These are phyloP conservation scores for Rhizopus stolonifer DNA, from an alignment of 371 early-diverging fungal genomes.

Conservation along the genomic window DNA sequence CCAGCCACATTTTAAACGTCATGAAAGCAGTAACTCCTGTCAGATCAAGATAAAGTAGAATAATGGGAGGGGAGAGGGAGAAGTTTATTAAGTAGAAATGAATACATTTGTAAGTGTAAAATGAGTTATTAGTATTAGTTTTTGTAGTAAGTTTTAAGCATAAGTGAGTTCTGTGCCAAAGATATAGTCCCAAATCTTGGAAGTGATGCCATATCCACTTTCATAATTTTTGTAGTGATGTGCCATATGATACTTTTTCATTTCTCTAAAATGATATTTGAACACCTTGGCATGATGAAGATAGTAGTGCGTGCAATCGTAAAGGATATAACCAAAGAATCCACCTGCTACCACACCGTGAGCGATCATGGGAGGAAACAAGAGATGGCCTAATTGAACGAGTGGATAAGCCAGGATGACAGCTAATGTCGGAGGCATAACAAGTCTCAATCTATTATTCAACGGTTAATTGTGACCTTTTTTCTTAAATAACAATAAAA, in stretches of 20 bases:
- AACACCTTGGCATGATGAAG: constrained; percentile 88
- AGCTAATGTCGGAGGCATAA: constrained; percentile 92
- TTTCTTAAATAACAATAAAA: not conserved
- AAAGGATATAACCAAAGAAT: constrained; percentile 81
- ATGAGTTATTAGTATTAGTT: too few relatives aligned
- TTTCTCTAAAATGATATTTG: constrained; percentile 70
- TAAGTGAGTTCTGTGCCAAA: constrained; percentile 67
- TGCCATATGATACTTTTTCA: constrained; percentile 93
- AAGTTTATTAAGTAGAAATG: too few relatives aligned
- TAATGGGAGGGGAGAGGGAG: too few relatives aligned
- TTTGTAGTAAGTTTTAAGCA: not conserved
- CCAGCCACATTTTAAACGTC: too few relatives aligned
- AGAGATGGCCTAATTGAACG: constrained; percentile 48
- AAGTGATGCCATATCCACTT: constrained; percentile 90
- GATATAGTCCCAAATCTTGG: constrained; percentile 88
- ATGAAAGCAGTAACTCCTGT: too few relatives aligned
- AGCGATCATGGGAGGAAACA: constrained; percentile 55
- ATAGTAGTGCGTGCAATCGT: constrained; percentile 93
- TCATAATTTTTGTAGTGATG: constrained; percentile 93
- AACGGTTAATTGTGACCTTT: not conserved
- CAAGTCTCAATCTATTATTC: constrained; percentile 73
- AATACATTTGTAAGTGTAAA: too few relatives aligned
- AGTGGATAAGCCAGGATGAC: constrained; percentile 64
- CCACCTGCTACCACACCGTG: constrained; percentile 77
- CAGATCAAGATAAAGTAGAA: too few relatives aligned